phyloP scores from a whole-genome alignment of 2,329 filamentous ascomycete species.

The Dothidotthia symphoricarpi region DNA sequence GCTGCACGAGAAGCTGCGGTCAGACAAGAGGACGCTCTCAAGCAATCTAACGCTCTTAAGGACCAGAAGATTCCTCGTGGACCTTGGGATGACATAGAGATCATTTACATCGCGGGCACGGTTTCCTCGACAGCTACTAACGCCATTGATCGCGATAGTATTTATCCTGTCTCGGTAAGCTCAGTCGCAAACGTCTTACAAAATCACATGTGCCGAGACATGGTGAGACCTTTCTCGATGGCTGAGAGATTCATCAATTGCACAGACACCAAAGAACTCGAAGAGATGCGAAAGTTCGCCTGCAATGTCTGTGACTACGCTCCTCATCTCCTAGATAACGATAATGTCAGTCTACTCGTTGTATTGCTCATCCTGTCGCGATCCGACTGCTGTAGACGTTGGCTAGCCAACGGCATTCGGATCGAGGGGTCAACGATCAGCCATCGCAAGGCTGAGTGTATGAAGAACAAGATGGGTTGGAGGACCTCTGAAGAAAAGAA shows the following conservation, averaged over 20 bases:
- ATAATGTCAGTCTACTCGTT: constrained; percentile 39
- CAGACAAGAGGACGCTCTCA: constrained; percentile 16
- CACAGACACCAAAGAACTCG: constrained; percentile 34
- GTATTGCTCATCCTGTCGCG: constrained; percentile 38
- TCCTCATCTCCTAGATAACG: constrained; percentile 42
- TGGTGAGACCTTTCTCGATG: constrained; percentile 37
- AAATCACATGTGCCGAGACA: constrained; percentile 37
- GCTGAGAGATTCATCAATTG: constrained; percentile 36
- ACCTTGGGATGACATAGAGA: constrained; percentile 40
- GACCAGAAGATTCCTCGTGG: constrained; percentile 27
- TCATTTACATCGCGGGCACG: constrained; percentile 41
- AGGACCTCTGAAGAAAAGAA: constrained; percentile 34
- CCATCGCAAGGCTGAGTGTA: constrained; percentile 40
- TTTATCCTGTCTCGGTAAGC: constrained; percentile 37
- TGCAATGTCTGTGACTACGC: constrained; percentile 39
- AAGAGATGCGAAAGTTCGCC: constrained; percentile 34
- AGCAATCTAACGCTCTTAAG: constrained; percentile 12
- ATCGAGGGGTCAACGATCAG: constrained; percentile 42
- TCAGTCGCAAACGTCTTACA: constrained; percentile 36
- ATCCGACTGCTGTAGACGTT: constrained; percentile 37
- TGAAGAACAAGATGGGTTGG: constrained; percentile 41
- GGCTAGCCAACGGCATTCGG: constrained; percentile 39
- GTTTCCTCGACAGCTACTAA: constrained; percentile 39
- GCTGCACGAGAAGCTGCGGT: constrained; percentile 31
- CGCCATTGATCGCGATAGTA: constrained; percentile 33